Base-by-base conservation (phyloP, 768 basidiomycete genomes). In the Boletus coccyginus region DNA sequence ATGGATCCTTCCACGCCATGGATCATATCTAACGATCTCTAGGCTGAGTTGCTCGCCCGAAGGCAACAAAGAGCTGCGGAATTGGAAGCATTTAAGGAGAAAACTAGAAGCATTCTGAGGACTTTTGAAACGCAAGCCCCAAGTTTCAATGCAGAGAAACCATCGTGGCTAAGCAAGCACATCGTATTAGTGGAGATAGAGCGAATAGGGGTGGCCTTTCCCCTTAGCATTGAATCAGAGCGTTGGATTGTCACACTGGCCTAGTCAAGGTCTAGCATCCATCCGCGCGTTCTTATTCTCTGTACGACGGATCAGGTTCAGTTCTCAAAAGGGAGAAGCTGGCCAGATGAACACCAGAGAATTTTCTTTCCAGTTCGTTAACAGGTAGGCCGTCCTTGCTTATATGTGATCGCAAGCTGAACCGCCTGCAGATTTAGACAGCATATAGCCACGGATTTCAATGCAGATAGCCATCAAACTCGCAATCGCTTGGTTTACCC, bases 151-250 rank as follows among this genome's bases (percentile, higher is more conserved):
- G 24, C 47, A 14, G 53, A 60, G 29, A 67, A 74, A 31, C 64
- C 75, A 0, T 75, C 82, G 7, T 86, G 85, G 84, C 64, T 90
- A 17, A 78, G 80, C 57, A 70, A 77, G 44, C 81, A 84, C 58
- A 75, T 75, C 52, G 74, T 90, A 60, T 73, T 77, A 24, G 73
- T 90, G 21, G 74, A 74, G 14, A 75, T 89, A 53, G 74, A 77
- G 31, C 85, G 88, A 61, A 78, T 98, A 36, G 94, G 94, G n/a
- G 82, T 94, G 4, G 95, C 93, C 7, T 92, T n/a, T 98, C 63
- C 96, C 96, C 1, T 76, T 98, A 29, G 81, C 81, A 1, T 77
- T 85, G 51, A 81, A 85, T 52, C 78, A 80, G 58, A 79, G 82
- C 29, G 73, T 89, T 9, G 81, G 80, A 52, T 62, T 84, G 35